Conservation (phyloP, 805 yeast species). For the Lipomyces oligophaga region DNA sequence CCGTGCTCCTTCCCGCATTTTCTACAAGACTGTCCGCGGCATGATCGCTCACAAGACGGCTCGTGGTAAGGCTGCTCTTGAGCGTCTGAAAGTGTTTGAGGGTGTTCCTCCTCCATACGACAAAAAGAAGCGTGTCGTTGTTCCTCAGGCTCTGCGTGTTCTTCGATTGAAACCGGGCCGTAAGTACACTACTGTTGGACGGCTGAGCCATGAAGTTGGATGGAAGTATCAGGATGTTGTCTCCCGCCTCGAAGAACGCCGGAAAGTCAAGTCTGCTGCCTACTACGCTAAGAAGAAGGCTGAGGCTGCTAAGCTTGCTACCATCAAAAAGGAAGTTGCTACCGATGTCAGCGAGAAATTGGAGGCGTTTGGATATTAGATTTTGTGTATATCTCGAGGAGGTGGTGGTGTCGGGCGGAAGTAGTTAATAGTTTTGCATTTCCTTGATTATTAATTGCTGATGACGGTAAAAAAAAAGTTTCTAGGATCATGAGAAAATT, state of each 20-base stretch:
- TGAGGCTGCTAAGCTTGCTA: conserved; percentile 82
- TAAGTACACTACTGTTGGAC: conserved; percentile 98
- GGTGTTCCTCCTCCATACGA: conserved; percentile 99
- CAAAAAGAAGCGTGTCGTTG: conserved; percentile 99
- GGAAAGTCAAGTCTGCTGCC: conserved; percentile 98
- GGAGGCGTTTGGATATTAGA: conserved; percentile 96
- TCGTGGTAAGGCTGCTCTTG: conserved; percentile 99
- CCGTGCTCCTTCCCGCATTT: conserved; percentile 99
- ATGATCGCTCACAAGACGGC: conserved; percentile 99
- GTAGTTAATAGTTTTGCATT: neutral
- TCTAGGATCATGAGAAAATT: neutral
- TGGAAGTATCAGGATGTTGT: conserved; percentile 99
- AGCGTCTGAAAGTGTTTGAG: conserved; percentile 98
- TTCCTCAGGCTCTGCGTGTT: conserved; percentile 99
- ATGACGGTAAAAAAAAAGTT: neutral
- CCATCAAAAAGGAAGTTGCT: conserved; percentile 84
- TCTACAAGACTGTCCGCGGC: conserved; percentile 99
- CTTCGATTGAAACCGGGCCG: conserved; percentile 99
- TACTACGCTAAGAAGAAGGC: conserved; percentile 98
- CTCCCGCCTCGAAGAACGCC: conserved; percentile 96
- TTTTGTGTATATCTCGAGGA: conserved; percentile 20
- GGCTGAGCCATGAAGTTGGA: conserved; percentile 94
- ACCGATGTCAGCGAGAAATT: conserved; percentile 89
- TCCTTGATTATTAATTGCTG: neutral
- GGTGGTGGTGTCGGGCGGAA: conserved; percentile 5